Base-by-base conservation (phyloP, 2,329 filamentous ascomycete species). In the Pseudogymnoascus sp. region DNA sequence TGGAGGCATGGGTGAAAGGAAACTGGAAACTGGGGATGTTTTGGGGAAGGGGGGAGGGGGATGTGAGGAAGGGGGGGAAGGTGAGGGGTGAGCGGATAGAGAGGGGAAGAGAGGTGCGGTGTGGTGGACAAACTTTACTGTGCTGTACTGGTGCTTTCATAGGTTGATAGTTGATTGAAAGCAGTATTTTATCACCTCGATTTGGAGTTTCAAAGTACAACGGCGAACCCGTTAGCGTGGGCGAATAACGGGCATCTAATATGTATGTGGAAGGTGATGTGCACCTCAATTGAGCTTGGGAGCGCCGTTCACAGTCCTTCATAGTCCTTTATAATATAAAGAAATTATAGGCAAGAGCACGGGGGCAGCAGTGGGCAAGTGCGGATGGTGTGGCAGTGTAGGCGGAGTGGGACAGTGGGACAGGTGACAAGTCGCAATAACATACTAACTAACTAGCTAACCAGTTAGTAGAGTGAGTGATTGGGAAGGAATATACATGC, bases 331-430 rank as follows among this genome's bases (percentile, higher is more conserved):
- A 53, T 53, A 53, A 53, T 53, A 53, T 53, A 31, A 53, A 31
- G 47, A 53, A 53, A 53, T 53, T 53, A 53, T 31, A 53, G 47
- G 47, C 26, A 31, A 53, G 26, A 53, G 47, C 47, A 53, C 47
- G 47, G 47, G 61, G 40, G 17, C 19, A 17, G 36, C 6, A 17
- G 21, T 31, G 19, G 64, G 66, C 42, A 64, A 21, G 47, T 73
- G 8, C 63, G 69, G 31, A 2, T 10, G 11, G 31, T 33, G 42
- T 66, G 59, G 53, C 47, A 53, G 67, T 50, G 66, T 67, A 64
- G 63, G 65, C 62, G 59, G 61, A 50, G 44, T 50, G 44, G 44
- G 23, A 50, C 44, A 50, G 44, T 50, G 44, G 44, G 23, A 50
- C 44, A 50, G 26, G 26, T 53, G 47, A 53, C 47, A 31, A 53